Conservation (phyloP, 345 rosid genomes). For the Lepidium sativum region DNA sequence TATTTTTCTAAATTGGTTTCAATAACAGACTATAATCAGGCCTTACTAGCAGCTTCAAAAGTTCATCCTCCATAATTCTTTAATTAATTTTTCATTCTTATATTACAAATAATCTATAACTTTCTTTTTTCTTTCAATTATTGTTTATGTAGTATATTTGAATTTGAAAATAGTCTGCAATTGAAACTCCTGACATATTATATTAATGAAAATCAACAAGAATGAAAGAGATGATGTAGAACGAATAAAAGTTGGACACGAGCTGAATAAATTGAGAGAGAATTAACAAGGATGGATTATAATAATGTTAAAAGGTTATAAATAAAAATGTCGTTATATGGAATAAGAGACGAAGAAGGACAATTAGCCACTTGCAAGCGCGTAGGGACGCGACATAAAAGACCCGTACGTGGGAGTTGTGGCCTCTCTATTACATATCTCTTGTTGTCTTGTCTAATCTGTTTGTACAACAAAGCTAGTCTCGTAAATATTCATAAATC, state of each 20-base stretch:
- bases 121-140: neutral
- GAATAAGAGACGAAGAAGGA: slow-evolving; percentile 3
- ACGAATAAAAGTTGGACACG: slow-evolving; percentile 6
- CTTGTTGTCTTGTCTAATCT: slow-evolving; percentile 28
- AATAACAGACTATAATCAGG: neutral
- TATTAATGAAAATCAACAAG: neutral
- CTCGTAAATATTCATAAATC: neutral
- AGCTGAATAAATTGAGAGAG: neutral
- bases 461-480: neutral
- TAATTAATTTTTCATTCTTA: neutral
- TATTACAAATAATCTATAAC: neutral
- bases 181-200: neutral
- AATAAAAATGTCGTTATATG: slow-evolving; percentile 5
- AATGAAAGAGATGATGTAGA: slow-evolving; percentile 8
- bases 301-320: slow-evolving; percentile 1
- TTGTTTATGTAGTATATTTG: neutral
- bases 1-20: neutral
- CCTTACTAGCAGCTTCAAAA: neutral
- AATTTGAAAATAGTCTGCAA: neutral
- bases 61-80: neutral
- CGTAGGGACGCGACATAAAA: slow-evolving; percentile 15
- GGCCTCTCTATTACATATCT: slow-evolving; percentile 1
- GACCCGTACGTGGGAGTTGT: slow-evolving; percentile 26
- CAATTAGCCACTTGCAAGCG: slow-evolving; percentile 23
- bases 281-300: slow-evolving; percentile 1